Percentiles rank a stretch among this genome's conserved stretches.
These are phyloP conservation scores for Cymbopogon flexuosus DNA, from an alignment of 202 grass and related monocot species.

Conservation along the genomic window DNA sequence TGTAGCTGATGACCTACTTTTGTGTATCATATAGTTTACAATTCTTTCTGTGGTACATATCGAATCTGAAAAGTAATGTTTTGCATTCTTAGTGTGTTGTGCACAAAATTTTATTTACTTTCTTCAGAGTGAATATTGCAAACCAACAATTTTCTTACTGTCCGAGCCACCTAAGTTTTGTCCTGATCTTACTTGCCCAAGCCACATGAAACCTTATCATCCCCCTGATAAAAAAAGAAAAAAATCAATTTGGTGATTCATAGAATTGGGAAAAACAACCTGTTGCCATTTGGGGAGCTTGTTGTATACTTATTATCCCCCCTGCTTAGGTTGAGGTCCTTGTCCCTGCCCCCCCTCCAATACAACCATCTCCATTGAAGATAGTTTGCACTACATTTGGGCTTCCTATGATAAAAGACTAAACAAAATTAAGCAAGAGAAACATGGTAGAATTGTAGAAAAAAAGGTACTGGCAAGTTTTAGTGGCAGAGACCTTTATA, in stretches of 20 bases:
- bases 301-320: background rate
- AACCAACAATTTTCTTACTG: background rate
- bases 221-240: background rate
- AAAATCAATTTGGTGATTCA: background rate
- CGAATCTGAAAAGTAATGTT: background rate
- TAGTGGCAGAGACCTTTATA: background rate
- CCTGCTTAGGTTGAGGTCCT: background rate
- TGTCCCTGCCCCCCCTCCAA: too few species aligned
- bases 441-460: background rate
- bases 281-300: background rate
- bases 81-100: background rate
- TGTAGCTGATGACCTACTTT: background rate
- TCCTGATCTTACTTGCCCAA: background rate
- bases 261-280: too few species aligned
- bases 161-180: background rate
- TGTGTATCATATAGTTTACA: background rate
- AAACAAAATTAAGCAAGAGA: background rate
- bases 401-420: background rate
- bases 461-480: background rate
- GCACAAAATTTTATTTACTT: background rate
- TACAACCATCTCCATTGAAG: background rate
- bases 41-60: background rate
- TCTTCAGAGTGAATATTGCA: background rate
- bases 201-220: background rate
- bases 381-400: background rate